Evolutionary conservation across 2,329 filamentous ascomycete genomes (phyloP), one percentile per base, ranked within the genome.

Genomic region (Verticillium isaacii): DNA sequence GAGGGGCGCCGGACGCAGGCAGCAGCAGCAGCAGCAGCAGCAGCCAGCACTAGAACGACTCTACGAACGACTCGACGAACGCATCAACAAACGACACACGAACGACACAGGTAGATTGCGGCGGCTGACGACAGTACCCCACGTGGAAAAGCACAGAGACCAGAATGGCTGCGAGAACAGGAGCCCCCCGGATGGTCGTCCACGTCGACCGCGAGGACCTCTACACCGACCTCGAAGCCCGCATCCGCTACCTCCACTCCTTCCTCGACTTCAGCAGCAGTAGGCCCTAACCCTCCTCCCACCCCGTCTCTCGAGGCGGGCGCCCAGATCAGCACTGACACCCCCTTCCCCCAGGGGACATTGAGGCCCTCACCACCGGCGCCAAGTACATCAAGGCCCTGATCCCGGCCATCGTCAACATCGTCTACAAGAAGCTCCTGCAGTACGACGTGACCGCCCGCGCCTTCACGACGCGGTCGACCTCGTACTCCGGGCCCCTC

Each of bases 401-500:
- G 36, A 92, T 94, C 65, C 92, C 92, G 1, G 88, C 90, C 56
- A 84, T 95, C 25, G 90, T 94, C 70, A 92, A 93, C 75, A 90
- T 93, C 63, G 89, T 94, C 37, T 95, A 94, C 79, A 87, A 88
- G 70, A 94, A 94, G 72, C 83, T 95, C 0, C 80, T 94, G 12
- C 85, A 88, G 69, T 91, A 91, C 75, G 91, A 94, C 71, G 91
- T 94, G 73, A 95, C 91, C 4, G 90, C 91, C 1, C 85, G 89
- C 60, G 89, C 90, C 15, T 92, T 94, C 72, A 83, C 86, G 62
- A 86, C 85, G 1, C 76, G 82, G 25, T 84, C 81, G 64, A 87
- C 84, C 2, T 86, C 85, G 52, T 88, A 87, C 65, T 87, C 91
- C 66, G 87, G 86, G 0, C 86, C 87, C 2, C 80, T 90, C 15